Percentiles rank a stretch among this genome's conserved stretches.
phyloP scores from a whole-genome alignment of 257 asterid genomes.

The Anisodus acutangulus region DNA sequence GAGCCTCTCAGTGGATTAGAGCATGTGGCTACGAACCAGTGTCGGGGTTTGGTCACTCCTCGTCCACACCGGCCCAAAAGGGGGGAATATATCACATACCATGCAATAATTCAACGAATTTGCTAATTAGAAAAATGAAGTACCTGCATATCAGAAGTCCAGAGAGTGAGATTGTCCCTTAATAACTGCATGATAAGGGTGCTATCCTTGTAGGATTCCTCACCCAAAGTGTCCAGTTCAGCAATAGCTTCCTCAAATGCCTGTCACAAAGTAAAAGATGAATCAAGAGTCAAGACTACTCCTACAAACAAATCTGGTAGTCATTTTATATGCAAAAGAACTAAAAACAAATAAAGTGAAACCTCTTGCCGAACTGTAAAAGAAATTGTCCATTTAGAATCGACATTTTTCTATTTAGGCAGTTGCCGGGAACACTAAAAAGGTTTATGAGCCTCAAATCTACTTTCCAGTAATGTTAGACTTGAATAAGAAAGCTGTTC shows the following conservation, averaged over 20 bases:
- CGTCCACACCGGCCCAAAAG: background rate
- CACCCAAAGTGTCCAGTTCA: conserved; percentile 72
- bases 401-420: background rate
- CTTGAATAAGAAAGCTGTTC: background rate
- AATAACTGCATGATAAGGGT: conserved; percentile 75
- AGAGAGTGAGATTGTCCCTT: conserved; percentile 76
- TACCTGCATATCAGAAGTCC: conserved; percentile 81
- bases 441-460: background rate
- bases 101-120: background rate
- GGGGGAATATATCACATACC: background rate
- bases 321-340: conserved; percentile 10
- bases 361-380: background rate
- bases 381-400: background rate
- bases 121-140: background rate
- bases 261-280: conserved; percentile 28
- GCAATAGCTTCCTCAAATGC: conserved; percentile 77
- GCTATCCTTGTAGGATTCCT: conserved; percentile 68
- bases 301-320: background rate
- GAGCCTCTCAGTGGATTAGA: background rate
- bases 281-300: conserved; percentile 14
- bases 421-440: background rate
- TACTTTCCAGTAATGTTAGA: background rate
- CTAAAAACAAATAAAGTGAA: conserved; percentile 8
- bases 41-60: background rate
- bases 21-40: background rate